Conservation (phyloP, 345 rosid genomes). For the Salix arbutifolia region DNA sequence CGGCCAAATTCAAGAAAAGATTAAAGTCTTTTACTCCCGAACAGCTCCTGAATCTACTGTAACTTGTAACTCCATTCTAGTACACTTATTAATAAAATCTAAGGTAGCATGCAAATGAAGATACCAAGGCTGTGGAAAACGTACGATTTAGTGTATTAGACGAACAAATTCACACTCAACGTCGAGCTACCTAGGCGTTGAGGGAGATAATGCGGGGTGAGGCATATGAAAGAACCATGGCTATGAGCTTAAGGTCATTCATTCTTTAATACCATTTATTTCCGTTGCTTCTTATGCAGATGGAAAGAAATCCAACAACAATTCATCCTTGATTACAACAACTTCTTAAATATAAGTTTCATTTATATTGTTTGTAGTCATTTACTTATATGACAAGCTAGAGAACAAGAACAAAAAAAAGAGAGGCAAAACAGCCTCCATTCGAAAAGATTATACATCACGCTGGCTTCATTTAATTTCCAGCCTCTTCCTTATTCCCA, state of each 20-base stretch:
- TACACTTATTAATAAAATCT: too few relatives aligned
- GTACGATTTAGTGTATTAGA: neutral
- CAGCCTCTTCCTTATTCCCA: neutral
- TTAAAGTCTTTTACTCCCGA: too few relatives aligned
- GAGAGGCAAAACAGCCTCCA: conserved; percentile 7
- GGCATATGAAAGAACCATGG: neutral
- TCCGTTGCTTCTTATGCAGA: neutral
- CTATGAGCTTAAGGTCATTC: neutral
- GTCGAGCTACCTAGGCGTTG: neutral
- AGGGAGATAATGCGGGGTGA: neutral
- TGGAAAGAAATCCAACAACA: neutral
- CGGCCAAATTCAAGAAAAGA: neutral
- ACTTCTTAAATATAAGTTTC: neutral
- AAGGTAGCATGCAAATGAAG: neutral
- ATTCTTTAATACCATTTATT: neutral
- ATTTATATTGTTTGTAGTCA: neutral
- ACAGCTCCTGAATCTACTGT: too few relatives aligned
- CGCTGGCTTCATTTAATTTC: neutral
- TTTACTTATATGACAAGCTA: conserved; percentile 17
- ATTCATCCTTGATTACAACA: neutral
- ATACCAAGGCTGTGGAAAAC: neutral
- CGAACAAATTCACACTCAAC: neutral
- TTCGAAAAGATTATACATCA: conserved; percentile 17
- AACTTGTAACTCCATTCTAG: too few relatives aligned
- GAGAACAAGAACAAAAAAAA: neutral